Evolutionary conservation across 768 basidiomycete genomes (phyloP).

Genomic region (Psilocybe subaeruginosa): DNA sequence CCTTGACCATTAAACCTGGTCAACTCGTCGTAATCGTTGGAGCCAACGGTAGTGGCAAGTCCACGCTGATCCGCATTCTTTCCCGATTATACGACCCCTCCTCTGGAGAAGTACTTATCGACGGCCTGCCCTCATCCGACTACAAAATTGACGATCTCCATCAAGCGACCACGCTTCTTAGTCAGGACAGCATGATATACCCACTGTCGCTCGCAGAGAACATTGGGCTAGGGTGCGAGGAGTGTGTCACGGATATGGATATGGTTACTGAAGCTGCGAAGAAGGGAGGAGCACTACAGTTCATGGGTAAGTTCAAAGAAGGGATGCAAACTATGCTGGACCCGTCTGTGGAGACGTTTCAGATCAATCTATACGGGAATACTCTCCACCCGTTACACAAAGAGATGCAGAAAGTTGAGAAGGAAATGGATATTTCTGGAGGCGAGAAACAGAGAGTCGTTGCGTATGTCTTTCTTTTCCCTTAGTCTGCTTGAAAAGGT

Average conservation of each 20-base stretch:
- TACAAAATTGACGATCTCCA: conserved; percentile 46
- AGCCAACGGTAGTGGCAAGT: conserved; percentile 58
- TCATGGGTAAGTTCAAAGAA: conserved; percentile 39
- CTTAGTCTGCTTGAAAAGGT: neutral
- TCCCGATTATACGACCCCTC: conserved; percentile 50
- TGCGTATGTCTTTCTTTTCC: conserved; percentile 38
- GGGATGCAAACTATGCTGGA: conserved; percentile 44
- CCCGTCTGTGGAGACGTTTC: conserved; percentile 27
- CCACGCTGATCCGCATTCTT: conserved; percentile 53
- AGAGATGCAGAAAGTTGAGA: conserved; percentile 26
- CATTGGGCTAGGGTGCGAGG: conserved; percentile 35
- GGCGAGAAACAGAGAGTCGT: conserved; percentile 54
- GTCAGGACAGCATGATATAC: conserved; percentile 51
- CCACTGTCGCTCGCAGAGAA: conserved; percentile 48
- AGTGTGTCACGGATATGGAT: conserved; percentile 16
- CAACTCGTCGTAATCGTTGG: conserved; percentile 61
- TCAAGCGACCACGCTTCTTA: conserved; percentile 46
- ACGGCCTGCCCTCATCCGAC: conserved; percentile 38
- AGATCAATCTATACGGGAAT: conserved; percentile 35
- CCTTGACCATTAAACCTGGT: conserved; percentile 47
- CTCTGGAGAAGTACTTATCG: conserved; percentile 45
- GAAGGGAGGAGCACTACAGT: conserved; percentile 41
- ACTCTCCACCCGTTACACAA: conserved; percentile 27
- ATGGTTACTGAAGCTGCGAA: conserved; percentile 35
- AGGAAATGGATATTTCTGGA: conserved; percentile 37